A percentile compares a stretch with the other conserved stretches of the same genome.
phyloP scores from a whole-genome alignment of 2,329 filamentous ascomycete species.

The Didymella segeticola region DNA sequence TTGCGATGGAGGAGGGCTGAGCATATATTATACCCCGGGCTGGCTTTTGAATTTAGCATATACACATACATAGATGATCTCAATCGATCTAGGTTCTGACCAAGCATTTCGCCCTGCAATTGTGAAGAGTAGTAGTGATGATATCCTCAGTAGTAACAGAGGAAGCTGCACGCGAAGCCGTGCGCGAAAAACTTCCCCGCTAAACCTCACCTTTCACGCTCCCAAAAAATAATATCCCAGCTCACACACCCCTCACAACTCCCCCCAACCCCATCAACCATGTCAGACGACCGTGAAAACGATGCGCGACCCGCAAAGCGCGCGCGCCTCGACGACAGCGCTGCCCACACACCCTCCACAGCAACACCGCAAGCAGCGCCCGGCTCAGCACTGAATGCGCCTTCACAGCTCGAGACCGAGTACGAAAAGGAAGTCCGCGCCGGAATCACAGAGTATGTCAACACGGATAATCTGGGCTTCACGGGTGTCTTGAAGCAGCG shows the following conservation, averaged over 20 bases:
- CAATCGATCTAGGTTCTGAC: conserved; percentile 12
- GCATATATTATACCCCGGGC: conserved; percentile 20
- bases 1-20: conserved; percentile 14
- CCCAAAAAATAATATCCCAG: conserved; percentile 6
- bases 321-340: conserved; percentile 38
- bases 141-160: background rate
- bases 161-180: conserved; percentile 13
- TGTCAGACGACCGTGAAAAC: conserved; percentile 25
- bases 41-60: conserved; percentile 12
- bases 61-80: conserved; percentile 7
- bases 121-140: background rate
- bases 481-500: conserved; percentile 71
- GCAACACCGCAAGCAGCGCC: conserved; percentile 20
- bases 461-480: conserved; percentile 64
- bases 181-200: conserved; percentile 38
- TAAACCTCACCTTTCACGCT: conserved; percentile 14
- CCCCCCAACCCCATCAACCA: conserved; percentile 6
- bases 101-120: background rate
- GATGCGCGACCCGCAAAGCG: conserved; percentile 40
- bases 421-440: conserved; percentile 53
- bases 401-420: conserved; percentile 33
- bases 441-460: conserved; percentile 71
- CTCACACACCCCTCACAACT: conserved; percentile 4
- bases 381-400: conserved; percentile 17
- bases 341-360: conserved; percentile 16